phyloP scores from a whole-genome alignment of 2,329 filamentous ascomycete species.

The Pseudovirgaria hyperparasitica region DNA sequence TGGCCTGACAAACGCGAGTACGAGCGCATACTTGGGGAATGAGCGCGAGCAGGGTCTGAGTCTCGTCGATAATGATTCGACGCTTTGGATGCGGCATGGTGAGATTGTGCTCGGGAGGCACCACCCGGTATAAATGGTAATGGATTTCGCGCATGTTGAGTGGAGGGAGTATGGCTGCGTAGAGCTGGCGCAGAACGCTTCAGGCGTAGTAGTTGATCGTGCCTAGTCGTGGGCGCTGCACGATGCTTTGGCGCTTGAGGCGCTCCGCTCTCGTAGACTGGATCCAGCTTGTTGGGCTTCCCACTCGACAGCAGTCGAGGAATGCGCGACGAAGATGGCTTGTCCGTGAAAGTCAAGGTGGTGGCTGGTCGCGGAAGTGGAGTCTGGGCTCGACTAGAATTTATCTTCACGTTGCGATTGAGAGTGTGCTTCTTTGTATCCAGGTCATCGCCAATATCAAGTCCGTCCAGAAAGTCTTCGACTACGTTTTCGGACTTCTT shows the following conservation, averaged over 20 bases:
- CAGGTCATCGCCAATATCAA: constrained; percentile 80
- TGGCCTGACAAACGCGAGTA: constrained; percentile 35
- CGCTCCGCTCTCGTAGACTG: constrained; percentile 80
- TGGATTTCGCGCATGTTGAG: constrained; percentile 55
- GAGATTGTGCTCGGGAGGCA: constrained; percentile 57
- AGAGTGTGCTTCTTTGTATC: constrained; percentile 68
- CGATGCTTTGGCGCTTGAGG: constrained; percentile 52
- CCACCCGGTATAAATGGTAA: constrained; percentile 72
- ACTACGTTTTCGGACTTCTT: constrained; percentile 17
- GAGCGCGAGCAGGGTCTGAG: constrained; percentile 50
- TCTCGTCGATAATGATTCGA: constrained; percentile 69
- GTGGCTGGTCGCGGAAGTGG: constrained; percentile 61
- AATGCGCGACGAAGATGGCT: constrained; percentile 55
- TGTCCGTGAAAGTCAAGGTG: constrained; percentile 84
- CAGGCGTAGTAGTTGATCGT: constrained; percentile 41
- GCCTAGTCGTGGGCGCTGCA: constrained; percentile 39
- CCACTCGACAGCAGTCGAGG: constrained; percentile 56
- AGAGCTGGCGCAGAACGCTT: constrained; percentile 50
- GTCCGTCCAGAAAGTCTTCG: constrained; percentile 74
- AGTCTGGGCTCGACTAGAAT: constrained; percentile 44
- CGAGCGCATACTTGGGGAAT: constrained; percentile 32
- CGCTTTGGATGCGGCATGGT: constrained; percentile 62
- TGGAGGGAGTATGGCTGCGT: constrained; percentile 35
- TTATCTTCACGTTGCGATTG: constrained; percentile 70
- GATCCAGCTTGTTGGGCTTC: constrained; percentile 55